These are phyloP conservation scores for Coccomyxa subellipsoidea DNA, from an alignment of 163 green algal species.

Conservation along the genomic window DNA sequence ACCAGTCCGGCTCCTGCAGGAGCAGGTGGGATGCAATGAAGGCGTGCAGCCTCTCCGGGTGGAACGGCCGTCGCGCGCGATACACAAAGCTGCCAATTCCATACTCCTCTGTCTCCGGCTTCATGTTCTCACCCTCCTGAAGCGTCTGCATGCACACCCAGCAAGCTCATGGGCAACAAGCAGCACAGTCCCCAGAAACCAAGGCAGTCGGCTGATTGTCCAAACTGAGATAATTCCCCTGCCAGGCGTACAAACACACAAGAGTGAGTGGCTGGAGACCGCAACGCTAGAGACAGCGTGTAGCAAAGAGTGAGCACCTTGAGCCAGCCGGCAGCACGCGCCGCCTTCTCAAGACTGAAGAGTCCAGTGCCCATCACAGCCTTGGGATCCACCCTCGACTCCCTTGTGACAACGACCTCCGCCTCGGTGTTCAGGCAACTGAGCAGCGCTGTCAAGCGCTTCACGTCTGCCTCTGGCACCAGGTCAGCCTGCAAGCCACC, in stretches of 20 bases:
- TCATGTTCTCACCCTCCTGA: slow-evolving; percentile 22
- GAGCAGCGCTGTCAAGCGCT: not conserved
- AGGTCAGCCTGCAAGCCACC: not conserved
- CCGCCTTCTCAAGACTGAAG: slow-evolving; percentile 65
- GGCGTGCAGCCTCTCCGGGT: slow-evolving; percentile 53
- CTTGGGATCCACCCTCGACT: not conserved
- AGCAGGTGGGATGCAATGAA: not conserved
- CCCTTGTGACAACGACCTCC: not conserved
- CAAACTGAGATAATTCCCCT: too few species aligned
- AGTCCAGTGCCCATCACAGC: not conserved
- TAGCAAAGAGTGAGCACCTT: slow-evolving; percentile 17
- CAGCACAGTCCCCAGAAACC: too few species aligned
- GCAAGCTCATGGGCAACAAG: too few species aligned
- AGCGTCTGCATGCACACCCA: not conserved
- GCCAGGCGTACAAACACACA: too few species aligned
- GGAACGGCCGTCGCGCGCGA: slow-evolving; percentile 54
- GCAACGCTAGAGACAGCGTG: not conserved
- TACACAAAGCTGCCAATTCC: slow-evolving; percentile 78
- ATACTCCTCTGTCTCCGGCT: slow-evolving; percentile 64
- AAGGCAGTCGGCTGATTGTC: too few species aligned
- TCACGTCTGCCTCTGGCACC: not conserved
- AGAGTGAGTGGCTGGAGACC: too few species aligned
- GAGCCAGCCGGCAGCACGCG: slow-evolving; percentile 64
- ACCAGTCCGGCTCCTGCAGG: not conserved
- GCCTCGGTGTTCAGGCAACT: not conserved